A percentile compares a stretch with the other conserved stretches of the same genome.
Conservation (phyloP, 1,284 basidiomycete genomes). For the Sporisorium reilianum region DNA sequence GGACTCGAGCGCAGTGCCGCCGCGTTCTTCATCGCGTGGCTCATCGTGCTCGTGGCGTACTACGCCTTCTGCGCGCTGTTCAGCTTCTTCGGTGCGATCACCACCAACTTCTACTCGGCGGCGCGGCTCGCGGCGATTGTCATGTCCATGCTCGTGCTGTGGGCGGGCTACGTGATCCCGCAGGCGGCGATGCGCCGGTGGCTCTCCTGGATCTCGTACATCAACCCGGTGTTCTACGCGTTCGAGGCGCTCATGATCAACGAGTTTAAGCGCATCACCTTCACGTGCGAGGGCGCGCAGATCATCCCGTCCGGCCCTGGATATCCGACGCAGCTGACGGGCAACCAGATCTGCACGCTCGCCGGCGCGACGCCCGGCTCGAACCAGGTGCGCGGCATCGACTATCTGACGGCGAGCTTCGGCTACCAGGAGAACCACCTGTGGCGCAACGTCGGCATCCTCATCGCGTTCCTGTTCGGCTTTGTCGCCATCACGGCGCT, state of each 20-base stretch:
- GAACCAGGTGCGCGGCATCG: constrained; percentile 71
- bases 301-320: constrained; percentile 41
- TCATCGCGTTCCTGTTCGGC: constrained; percentile 67
- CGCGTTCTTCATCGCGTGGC: constrained; percentile 73
- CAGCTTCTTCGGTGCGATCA: constrained; percentile 54
- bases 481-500: constrained; percentile 58
- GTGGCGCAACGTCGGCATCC: constrained; percentile 72
- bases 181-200: constrained; percentile 80
- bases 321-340: constrained; percentile 42
- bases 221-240: constrained; percentile 76
- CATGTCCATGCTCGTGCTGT: constrained; percentile 56
- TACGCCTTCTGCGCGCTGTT: constrained; percentile 60
- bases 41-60: constrained; percentile 68
- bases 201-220: constrained; percentile 78
- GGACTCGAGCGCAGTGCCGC: constrained; percentile 45
- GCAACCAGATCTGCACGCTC: constrained; percentile 70
- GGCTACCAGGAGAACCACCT: constrained; percentile 74
- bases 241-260: constrained; percentile 77
- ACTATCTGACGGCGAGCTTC: constrained; percentile 74
- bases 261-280: constrained; percentile 70
- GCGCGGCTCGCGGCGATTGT: constrained; percentile 59
- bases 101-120: constrained; percentile 54
- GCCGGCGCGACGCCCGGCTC: constrained; percentile 70
- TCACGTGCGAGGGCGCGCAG: constrained; percentile 52
- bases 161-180: constrained; percentile 60